Evolutionary conservation across 2,329 filamentous ascomycete species (phyloP), one percentile per base, ranked within the genome.

Genomic region (Cercospora janseana): DNA sequence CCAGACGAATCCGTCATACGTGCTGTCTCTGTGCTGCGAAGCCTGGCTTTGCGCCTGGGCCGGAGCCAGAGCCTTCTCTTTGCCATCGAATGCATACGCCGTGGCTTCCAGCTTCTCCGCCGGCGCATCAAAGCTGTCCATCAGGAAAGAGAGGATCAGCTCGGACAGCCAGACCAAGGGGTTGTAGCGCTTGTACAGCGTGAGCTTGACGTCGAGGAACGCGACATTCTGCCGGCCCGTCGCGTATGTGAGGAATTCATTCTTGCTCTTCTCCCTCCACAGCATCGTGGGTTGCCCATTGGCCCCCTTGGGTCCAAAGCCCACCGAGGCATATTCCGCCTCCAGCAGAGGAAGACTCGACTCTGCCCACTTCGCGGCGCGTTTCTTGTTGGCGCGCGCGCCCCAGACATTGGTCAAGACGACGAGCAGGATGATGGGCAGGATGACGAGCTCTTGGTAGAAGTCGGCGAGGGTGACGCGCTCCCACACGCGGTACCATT

Each of bases 401-500:
- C 93, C 93, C 74, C 89, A 82, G 65, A 94, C 72, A 69, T 97
- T 91, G 56, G 95, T 74, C 32, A 84, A 68, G 58, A 96, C 76
- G 58, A 96, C 80, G 46, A 95, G 59, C 46, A 84, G 66, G 61
- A 96, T 81, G 64, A 90, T 77, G 26, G 81, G 79, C 53, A 96
- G 74, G 63, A 98, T 87, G 68, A 90, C 74, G 52, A 87, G 86
- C 75, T 98, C 93, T 63, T 85, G 80, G 72, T 83, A 83, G 79
- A 98, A 98, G 70, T 98, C 93, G 65, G 78, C 79, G 53, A 85
- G 75, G 20, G 83, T 83, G 64, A 91, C 84, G 65, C 93, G 89
- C 79, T 97, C 91, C 79, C 95, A 93, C 55, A 97, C 77, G 49
- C 90, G 89, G 75, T 97, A 98, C 93, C 93, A 98, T 76, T 88